Evolutionary conservation across 805 yeast species (phyloP).

Genomic region (Starmerella stellata): DNA sequence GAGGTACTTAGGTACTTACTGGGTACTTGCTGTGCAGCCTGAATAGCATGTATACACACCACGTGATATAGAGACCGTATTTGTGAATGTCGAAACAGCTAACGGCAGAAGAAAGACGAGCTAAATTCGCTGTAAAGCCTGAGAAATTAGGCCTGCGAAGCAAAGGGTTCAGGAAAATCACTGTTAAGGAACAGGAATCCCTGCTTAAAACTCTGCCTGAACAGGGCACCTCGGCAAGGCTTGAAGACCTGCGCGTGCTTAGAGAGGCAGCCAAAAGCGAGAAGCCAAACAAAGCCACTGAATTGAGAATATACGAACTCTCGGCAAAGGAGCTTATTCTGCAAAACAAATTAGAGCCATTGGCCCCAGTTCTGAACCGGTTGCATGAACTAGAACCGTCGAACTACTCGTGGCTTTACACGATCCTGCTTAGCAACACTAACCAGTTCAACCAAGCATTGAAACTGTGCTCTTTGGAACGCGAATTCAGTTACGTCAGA

Average conservation of each 20-base stretch:
- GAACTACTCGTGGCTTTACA: slow-evolving; percentile 1
- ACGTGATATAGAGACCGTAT: too few relatives aligned
- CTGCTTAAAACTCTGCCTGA: slow-evolving; percentile 1
- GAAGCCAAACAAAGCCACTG: not conserved
- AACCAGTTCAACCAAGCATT: slow-evolving; percentile 7
- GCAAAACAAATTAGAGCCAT: slow-evolving; percentile 1
- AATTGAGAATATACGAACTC: slow-evolving; percentile 3
- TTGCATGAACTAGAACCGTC: not conserved
- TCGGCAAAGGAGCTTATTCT: slow-evolving; percentile 5
- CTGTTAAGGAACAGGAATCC: slow-evolving; percentile 3
- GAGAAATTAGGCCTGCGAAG: slow-evolving; percentile 5
- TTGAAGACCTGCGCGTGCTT: slow-evolving; percentile 5
- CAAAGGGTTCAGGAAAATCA: slow-evolving; percentile 7
- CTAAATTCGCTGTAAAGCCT: slow-evolving; percentile 5
- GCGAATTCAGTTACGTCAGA: slow-evolving; percentile 1
- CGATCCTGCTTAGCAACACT: slow-evolving; percentile 5
- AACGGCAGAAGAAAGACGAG: slow-evolving; percentile 7
- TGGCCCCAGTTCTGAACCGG: slow-evolving; percentile 5
- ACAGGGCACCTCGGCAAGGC: not conserved
- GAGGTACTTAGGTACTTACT: too few relatives aligned
- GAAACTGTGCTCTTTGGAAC: not conserved
- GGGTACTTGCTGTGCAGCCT: too few relatives aligned
- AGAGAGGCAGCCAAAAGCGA: slow-evolving; percentile 7
- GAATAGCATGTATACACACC: too few relatives aligned
- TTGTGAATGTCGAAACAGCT: slow-evolving; percentile 36